phyloP scores from a whole-genome alignment of 495 filamentous ascomycete genomes.

The Astrothelium macrocarpum region DNA sequence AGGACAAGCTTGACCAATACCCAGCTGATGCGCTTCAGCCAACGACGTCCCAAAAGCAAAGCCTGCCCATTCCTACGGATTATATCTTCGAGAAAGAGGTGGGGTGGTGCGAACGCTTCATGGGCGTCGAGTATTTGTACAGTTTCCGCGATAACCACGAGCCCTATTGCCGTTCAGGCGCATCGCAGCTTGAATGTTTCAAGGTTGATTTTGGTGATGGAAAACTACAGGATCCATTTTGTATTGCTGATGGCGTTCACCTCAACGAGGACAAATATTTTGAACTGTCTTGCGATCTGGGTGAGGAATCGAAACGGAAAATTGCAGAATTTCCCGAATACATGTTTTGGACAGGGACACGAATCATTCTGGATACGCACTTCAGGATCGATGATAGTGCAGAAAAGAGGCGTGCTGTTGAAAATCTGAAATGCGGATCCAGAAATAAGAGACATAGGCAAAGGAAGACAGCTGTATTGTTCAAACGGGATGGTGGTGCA shows the following conservation, averaged over 20 bases:
- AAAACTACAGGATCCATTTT: not conserved
- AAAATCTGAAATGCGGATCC: not conserved
- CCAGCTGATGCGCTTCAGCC: not conserved
- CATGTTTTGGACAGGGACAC: not conserved
- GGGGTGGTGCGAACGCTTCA: not conserved
- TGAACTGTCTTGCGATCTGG: not conserved
- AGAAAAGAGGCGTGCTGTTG: not conserved
- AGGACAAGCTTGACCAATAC: not conserved
- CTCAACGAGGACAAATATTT: not conserved
- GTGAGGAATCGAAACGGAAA: not conserved
- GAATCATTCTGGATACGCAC: not conserved
- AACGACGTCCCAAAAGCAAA: not conserved
- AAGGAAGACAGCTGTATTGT: conserved; percentile 22
- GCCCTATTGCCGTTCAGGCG: not conserved
- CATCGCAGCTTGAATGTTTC: not conserved
- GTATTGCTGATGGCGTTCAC: not conserved
- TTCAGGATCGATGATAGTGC: not conserved
- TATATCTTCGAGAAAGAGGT: not conserved
- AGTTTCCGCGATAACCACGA: conserved; percentile 1
- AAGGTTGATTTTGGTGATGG: not conserved
- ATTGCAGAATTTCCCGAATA: conserved; percentile 1
- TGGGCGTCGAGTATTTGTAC: not conserved
- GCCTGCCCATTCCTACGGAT: not conserved
- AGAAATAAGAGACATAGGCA: conserved; percentile 2
- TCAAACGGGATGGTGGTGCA: conserved; percentile 31